Percentiles rank a stretch among this genome's conserved stretches.
phyloP scores from a whole-genome alignment of 2,329 filamentous ascomycete genomes.

The Colletotrichum aenigma region DNA sequence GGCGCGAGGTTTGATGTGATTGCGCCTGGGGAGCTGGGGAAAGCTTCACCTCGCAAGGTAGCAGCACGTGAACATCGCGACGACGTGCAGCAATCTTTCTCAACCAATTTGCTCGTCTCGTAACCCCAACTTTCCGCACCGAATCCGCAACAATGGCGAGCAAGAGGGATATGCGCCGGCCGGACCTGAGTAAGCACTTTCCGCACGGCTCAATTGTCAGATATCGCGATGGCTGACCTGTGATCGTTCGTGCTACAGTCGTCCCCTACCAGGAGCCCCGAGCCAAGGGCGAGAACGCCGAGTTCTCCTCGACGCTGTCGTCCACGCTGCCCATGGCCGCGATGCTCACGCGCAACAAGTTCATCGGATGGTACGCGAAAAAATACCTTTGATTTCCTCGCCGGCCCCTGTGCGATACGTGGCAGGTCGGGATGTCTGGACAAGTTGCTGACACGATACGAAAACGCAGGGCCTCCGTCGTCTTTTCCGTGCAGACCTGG shows the following conservation, averaged over 20 bases:
- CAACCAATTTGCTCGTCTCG: neutral
- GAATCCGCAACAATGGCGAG: slow-evolving; percentile 56
- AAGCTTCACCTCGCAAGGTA: slow-evolving; percentile 8
- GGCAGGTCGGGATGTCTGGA: neutral
- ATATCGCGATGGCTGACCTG: neutral
- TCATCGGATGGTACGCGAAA: slow-evolving; percentile 62
- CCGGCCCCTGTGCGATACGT: neutral
- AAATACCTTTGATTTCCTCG: too few relatives aligned
- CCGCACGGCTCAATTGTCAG: neutral
- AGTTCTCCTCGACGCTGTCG: slow-evolving; percentile 73
- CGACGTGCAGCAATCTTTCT: neutral
- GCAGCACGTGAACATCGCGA: neutral
- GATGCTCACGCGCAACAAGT: slow-evolving; percentile 92
- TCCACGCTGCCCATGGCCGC: slow-evolving; percentile 95
- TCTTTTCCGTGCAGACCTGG: slow-evolving; percentile 79
- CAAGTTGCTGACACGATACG: neutral
- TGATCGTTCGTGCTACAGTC: slow-evolving; percentile 54
- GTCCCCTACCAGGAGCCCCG: slow-evolving; percentile 85
- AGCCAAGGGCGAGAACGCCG: slow-evolving; percentile 65
- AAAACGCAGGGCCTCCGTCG: slow-evolving; percentile 67
- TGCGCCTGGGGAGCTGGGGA: slow-evolving; percentile 5
- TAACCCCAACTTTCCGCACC: neutral
- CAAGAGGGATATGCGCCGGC: slow-evolving; percentile 77
- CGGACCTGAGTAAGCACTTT: slow-evolving; percentile 68
- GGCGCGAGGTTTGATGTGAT: neutral